Percentiles rank a stretch among this genome's conserved stretches.
Evolutionary conservation across 805 yeast genomes (phyloP).

Genomic region (Ogataea methanolica): DNA sequence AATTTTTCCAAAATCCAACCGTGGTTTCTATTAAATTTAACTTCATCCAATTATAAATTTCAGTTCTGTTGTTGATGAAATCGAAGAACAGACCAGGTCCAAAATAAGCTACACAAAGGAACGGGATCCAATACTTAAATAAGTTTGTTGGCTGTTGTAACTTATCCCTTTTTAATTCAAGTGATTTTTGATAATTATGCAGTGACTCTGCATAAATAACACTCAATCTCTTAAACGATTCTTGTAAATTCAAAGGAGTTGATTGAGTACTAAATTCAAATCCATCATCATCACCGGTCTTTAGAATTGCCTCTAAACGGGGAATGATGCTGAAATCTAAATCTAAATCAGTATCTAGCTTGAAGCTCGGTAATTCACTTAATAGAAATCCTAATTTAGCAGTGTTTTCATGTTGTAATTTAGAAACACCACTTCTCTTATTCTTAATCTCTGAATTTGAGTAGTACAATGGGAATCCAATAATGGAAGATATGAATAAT

Average conservation of each 20-base stretch:
- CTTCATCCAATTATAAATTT: slow-evolving; percentile 51
- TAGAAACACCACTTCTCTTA: slow-evolving; percentile 18
- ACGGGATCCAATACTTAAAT: slow-evolving; percentile 56
- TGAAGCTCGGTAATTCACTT: slow-evolving; percentile 27
- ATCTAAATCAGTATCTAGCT: slow-evolving; percentile 2
- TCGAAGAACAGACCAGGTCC: slow-evolving; percentile 48
- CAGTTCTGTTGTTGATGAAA: slow-evolving; percentile 46
- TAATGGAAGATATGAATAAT: slow-evolving; percentile 24
- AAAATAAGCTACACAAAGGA: slow-evolving; percentile 36
- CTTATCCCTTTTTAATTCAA: neutral
- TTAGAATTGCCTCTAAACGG: slow-evolving; percentile 1
- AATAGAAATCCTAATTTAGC: slow-evolving; percentile 33
- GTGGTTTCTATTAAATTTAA: slow-evolving; percentile 60
- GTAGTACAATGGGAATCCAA: slow-evolving; percentile 35
- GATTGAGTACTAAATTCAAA: neutral
- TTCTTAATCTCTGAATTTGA: slow-evolving; percentile 25
- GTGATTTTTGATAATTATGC: slow-evolving; percentile 4
- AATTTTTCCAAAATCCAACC: slow-evolving; percentile 66
- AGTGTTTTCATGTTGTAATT: slow-evolving; percentile 29
- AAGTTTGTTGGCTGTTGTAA: slow-evolving; percentile 36
- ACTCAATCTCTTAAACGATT: slow-evolving; percentile 8
- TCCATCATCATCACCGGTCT: neutral
- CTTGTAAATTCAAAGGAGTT: slow-evolving; percentile 2
- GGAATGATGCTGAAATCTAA: slow-evolving; percentile 2
- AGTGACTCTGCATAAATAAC: slow-evolving; percentile 4